These are phyloP conservation scores for Diaporthe sp. DNA, from an alignment of 2,329 filamentous ascomycete species.

Conservation along the genomic window DNA sequence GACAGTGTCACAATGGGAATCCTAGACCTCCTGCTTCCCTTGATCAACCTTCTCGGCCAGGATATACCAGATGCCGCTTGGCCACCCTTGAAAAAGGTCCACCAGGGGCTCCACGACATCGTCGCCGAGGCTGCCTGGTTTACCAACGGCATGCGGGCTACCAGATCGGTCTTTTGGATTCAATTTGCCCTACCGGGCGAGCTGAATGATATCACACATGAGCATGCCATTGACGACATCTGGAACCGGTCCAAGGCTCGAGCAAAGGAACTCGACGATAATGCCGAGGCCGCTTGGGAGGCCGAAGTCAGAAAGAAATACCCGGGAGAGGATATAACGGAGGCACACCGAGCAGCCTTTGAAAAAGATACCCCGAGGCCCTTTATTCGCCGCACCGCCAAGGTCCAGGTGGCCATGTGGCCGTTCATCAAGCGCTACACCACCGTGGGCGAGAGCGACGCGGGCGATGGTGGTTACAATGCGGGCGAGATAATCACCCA, in stretches of 20 bases:
- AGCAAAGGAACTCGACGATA: slow-evolving; percentile 33
- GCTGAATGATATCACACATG: slow-evolving; percentile 45
- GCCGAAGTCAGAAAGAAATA: not conserved
- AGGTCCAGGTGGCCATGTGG: slow-evolving; percentile 51
- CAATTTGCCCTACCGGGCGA: slow-evolving; percentile 47
- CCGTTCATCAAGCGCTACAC: slow-evolving; percentile 48
- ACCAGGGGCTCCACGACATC: slow-evolving; percentile 51
- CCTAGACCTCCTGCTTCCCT: slow-evolving; percentile 51
- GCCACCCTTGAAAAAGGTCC: slow-evolving; percentile 44
- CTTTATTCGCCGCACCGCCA: slow-evolving; percentile 42
- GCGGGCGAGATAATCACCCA: slow-evolving; percentile 43
- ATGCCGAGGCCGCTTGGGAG: slow-evolving; percentile 32
- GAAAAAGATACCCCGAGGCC: slow-evolving; percentile 22
- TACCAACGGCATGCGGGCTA: slow-evolving; percentile 49
- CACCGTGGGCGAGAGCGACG: slow-evolving; percentile 37
- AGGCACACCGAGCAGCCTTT: not conserved
- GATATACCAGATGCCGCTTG: slow-evolving; percentile 33
- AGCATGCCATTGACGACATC: slow-evolving; percentile 43
- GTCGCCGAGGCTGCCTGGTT: slow-evolving; percentile 50
- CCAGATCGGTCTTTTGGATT: slow-evolving; percentile 49
- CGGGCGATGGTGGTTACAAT: slow-evolving; percentile 38
- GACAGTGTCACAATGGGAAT: slow-evolving; percentile 45
- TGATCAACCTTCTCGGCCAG: slow-evolving; percentile 49
- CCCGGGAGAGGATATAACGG: not conserved
- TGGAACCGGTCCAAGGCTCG: slow-evolving; percentile 42